Evolutionary conservation across 768 basidiomycete genomes (phyloP).

Genomic region (Tricholoma sp.): DNA sequence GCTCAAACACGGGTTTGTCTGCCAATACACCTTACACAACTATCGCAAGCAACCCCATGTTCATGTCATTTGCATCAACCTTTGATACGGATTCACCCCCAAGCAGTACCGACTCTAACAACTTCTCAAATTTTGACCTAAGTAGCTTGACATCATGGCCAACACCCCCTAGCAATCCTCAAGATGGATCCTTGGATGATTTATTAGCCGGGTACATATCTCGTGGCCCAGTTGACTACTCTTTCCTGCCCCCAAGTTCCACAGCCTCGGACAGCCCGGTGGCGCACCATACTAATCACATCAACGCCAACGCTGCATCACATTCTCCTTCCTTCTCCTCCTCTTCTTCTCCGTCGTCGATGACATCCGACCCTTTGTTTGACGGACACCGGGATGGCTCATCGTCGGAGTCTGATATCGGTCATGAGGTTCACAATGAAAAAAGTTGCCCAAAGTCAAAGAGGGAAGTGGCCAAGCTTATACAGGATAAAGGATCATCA

Average conservation of each 20-base stretch:
- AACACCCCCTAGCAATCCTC: conserved; percentile 25
- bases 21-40: conserved; percentile 61
- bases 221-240: conserved; percentile 27
- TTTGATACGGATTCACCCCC: conserved; percentile 40
- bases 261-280: conserved; percentile 51
- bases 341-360: conserved; percentile 31
- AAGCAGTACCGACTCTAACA: conserved; percentile 18
- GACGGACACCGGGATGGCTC: conserved; percentile 29
- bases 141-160: conserved; percentile 41
- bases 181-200: conserved; percentile 37
- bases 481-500: conserved; percentile 53
- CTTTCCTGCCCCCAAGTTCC: conserved; percentile 25
- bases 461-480: conserved; percentile 44
- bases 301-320: conserved; percentile 13
- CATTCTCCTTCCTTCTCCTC: conserved; percentile 33
- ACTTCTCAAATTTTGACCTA: conserved; percentile 44
- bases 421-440: conserved; percentile 14
- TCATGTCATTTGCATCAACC: conserved; percentile 71
- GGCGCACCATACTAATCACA: conserved; percentile 35
- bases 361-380: conserved; percentile 30
- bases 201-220: conserved; percentile 37
- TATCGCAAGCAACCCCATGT: conserved; percentile 78
- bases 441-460: conserved; percentile 50
- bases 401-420: conserved; percentile 24
- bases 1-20: conserved; percentile 41